Base-by-base conservation (phyloP, 164 flowering plant species). In the Macadamia tetraphylla region DNA sequence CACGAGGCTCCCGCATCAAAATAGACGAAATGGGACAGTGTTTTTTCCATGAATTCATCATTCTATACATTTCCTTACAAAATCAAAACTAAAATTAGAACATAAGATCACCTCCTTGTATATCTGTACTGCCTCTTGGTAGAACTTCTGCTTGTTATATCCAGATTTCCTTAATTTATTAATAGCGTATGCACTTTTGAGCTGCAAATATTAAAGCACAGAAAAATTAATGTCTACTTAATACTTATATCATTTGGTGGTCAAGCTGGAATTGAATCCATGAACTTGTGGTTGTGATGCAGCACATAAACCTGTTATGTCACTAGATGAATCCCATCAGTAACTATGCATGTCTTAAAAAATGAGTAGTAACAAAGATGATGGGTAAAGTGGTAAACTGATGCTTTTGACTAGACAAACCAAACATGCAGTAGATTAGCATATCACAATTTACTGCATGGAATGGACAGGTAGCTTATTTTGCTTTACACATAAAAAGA, bases 131-230 rank as follows among this genome's bases (percentile, higher is more conserved):
- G 96, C 97, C 78, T 94, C 96, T 18, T 61, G 18, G 69, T 94
- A 94, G 81, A 94, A 89, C 72, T 75, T 43, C 57, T 84, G 51
- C 70, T 88, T 94, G 52, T 89, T 81, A 70, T 90, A 92, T 63
- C 98, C 99, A 70, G 80, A 11, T 76, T 85, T 94, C 76, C 94
- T 87, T 58, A 94, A 71, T 68, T 88, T 92, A 29, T 81, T 68
- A 77, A 92, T 79, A 23, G 97, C 92, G 75, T 92, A 94, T 17
- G 96, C 96, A 88, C 81, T 92, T 80, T 85, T 94, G 10, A 92
- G 83, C 99, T 94, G 88, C 67, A 79, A 67, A 68, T 17, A 62
- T 42, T 17, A 6, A 48, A 29, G 3, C 64, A 70, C 42, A 29
- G 29, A 56, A 62, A 62, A 17, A 60, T 32, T 52, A 2, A 35